Evolutionary conservation across 441 rosid species (phyloP), one percentile per base, ranked within the genome.

Genomic region (Iberis amara): DNA sequence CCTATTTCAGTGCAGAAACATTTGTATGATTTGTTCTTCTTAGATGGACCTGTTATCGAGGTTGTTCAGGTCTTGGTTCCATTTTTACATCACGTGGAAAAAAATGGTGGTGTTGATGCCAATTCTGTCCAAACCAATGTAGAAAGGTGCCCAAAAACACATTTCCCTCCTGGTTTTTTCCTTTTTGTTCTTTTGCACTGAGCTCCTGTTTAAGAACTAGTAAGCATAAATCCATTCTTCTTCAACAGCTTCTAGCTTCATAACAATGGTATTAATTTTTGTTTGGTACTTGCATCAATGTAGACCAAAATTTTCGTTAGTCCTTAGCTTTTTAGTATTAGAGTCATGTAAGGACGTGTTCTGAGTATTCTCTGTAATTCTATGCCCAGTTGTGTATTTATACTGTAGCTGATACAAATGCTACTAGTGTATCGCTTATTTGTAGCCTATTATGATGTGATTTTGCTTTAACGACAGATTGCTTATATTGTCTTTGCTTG

Each of bases 11-110:
- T 81, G 36, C 76, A 57, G 70, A 79, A 78, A 63, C 82, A 73
- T 61, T 72, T 82, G 26, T 92, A 89, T 57, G 96, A 89, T 73
- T 59, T 64, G 66, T 92, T 89, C 80, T 92, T 92, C 71, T 74
- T 75, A 32, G 65, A 73, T 35, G 96, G 97, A 18, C 73, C 73
- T 62, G 66, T 75, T 27, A 53, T 75, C 0, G 92, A 89, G 76
- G 94, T 84, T 68, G 81, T 82, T 72, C 97, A 84, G 74, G 66
- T 77, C 62, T 78, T 89, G 74, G 73, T 92, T 66, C 89, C 97
- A 53, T 74, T 55, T 63, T 73, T 86, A 55, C 82, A 65, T 59
- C 73, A 57, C 39, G 72, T 59, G 35, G 68, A 59, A 36, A 55
- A 43, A 9, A 64, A 54, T 56, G 62, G 64, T 52, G 59, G 55